Conservation (phyloP, 2,329 filamentous ascomycete species). For the Septoria linicola region DNA sequence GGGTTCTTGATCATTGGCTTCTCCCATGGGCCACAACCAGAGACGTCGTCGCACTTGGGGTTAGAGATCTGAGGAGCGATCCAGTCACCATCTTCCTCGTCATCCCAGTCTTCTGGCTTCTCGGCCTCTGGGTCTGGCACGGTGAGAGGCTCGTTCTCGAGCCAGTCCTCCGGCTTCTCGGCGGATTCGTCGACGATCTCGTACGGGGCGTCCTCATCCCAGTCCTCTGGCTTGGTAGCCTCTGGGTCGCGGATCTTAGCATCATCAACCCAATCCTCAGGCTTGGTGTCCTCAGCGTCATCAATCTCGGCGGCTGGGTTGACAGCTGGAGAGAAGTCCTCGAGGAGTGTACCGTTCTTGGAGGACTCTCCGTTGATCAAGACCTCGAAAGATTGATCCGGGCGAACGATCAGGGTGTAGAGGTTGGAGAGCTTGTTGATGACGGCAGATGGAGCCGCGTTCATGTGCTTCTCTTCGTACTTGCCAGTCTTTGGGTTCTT, state of each 20-base stretch:
- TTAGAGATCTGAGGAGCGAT: slow-evolving; percentile 84
- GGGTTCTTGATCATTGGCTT: slow-evolving; percentile 93
- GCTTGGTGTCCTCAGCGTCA: slow-evolving; percentile 89
- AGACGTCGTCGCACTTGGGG: slow-evolving; percentile 90
- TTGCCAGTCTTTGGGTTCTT: slow-evolving; percentile 99
- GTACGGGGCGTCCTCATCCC: slow-evolving; percentile 97
- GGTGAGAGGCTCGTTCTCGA: slow-evolving; percentile 79
- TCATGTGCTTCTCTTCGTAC: slow-evolving; percentile 99
- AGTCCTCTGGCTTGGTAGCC: slow-evolving; percentile 94
- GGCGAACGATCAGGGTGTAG: slow-evolving; percentile 94
- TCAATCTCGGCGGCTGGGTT: slow-evolving; percentile 95
- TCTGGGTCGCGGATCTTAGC: slow-evolving; percentile 87
- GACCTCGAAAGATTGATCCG: slow-evolving; percentile 93
- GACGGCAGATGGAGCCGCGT: slow-evolving; percentile 75
- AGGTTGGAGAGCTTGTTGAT: slow-evolving; percentile 90
- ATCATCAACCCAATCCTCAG: slow-evolving; percentile 92
- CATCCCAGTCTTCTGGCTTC: slow-evolving; percentile 99
- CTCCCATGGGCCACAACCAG: slow-evolving; percentile 91
- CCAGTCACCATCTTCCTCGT: slow-evolving; percentile 99
- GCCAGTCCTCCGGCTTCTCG: slow-evolving; percentile 90
- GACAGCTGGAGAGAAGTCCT: slow-evolving; percentile 90
- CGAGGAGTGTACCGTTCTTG: slow-evolving; percentile 86
- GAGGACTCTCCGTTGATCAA: slow-evolving; percentile 85
- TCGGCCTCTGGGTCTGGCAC: slow-evolving; percentile 89
- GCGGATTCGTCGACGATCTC: slow-evolving; percentile 95